Conservation (phyloP, 352 stramenopile species). For the Pythium biforme region DNA sequence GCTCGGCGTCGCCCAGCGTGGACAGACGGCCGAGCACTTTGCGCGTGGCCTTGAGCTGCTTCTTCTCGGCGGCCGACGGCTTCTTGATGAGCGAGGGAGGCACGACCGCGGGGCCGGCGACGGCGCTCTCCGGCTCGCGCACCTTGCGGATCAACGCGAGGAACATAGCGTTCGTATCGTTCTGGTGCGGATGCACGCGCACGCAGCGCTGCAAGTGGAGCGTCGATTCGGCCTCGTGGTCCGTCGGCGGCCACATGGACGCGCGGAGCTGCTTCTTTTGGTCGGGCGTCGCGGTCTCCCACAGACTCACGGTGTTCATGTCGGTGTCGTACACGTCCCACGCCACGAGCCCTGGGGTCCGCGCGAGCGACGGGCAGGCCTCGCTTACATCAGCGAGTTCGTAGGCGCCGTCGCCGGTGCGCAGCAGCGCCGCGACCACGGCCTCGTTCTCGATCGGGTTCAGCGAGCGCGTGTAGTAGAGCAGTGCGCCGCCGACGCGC, state of each 20-base stretch:
- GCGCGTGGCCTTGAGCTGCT: conserved; percentile 45
- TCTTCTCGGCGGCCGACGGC: conserved; percentile 32
- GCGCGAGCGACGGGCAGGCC: conserved; percentile 38
- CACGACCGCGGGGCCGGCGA: conserved; percentile 37
- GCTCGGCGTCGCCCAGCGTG: conserved; percentile 38
- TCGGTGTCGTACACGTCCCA: conserved; percentile 64
- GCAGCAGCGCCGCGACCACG: conserved; percentile 74
- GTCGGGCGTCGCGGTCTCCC: conserved; percentile 48
- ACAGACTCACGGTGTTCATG: conserved; percentile 45
- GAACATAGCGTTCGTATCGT: conserved; percentile 98
- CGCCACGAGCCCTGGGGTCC: conserved; percentile 35
- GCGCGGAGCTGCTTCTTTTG: conserved; percentile 55
- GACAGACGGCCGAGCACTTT: conserved; percentile 70
- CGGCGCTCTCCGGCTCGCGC: conserved; percentile 20
- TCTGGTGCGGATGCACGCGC: conserved; percentile 95
- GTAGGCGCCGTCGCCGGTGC: conserved; percentile 44
- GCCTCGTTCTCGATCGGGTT: conserved; percentile 86
- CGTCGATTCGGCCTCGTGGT: conserved; percentile 37
- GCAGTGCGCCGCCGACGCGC: conserved; percentile 43
- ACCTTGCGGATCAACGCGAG: conserved; percentile 93
- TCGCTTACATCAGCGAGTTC: conserved; percentile 59
- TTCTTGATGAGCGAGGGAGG: conserved; percentile 25
- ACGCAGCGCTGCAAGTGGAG: conserved; percentile 91
- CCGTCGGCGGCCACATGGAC: conserved; percentile 84
- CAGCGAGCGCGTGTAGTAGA: conserved; percentile 81